These are phyloP conservation scores for Quercus engelmannii DNA, from an alignment of 306 rosid genomes.

Conservation along the genomic window DNA sequence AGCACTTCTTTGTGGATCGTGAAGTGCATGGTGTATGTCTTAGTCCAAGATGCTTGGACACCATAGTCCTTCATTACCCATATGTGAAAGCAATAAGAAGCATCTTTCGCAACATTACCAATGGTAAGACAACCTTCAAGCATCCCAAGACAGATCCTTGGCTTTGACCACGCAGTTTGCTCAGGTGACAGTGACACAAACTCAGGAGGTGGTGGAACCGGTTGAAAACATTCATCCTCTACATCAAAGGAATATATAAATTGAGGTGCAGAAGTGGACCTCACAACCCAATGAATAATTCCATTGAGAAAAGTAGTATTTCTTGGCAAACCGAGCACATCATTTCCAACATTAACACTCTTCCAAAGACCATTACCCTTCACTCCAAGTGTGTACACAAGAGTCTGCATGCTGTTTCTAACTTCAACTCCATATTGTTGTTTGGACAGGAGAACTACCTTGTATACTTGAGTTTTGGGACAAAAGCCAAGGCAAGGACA, in stretches of 20 bases:
- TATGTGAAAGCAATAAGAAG: no score
- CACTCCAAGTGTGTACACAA: neutral
- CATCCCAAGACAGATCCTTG: neutral
- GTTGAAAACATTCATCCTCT: neutral
- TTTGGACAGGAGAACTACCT: neutral
- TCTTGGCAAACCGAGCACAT: neutral
- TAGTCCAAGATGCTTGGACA: no score
- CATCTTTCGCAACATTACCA: neutral
- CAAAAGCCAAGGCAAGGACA: neutral
- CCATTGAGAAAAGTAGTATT: neutral
- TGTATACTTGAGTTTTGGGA: neutral
- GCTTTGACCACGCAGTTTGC: neutral
- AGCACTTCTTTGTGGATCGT: no score
- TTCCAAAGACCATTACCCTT: neutral
- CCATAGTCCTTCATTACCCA: no score
- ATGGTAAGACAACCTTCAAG: neutral
- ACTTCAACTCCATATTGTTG: neutral
- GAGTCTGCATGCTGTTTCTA: neutral
- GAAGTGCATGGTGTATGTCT: no score
- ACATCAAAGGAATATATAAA: neutral
- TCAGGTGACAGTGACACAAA: neutral
- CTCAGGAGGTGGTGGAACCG: neutral
- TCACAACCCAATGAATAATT: neutral
- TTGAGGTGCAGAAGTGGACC: neutral
- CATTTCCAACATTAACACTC: neutral